A percentile compares a stretch with the other conserved stretches of the same genome.
Conservation (phyloP, 306 rosid genomes). For the Cicer arietinum region DNA sequence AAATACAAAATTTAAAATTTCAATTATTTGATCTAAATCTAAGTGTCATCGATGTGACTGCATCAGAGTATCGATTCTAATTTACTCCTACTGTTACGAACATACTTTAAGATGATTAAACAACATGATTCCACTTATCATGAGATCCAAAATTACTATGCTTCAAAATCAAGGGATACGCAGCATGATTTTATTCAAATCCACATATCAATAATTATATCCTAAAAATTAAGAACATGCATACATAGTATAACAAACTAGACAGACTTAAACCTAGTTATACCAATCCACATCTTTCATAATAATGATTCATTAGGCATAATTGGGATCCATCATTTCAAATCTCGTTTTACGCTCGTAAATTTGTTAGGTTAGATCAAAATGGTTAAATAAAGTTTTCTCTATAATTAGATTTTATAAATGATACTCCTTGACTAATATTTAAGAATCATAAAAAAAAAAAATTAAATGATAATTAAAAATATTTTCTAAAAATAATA, state of each 20-base stretch:
- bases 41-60: no score
- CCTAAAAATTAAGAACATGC: conserved; percentile 31
- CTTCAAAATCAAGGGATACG: conserved; percentile 47
- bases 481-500: no score
- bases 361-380: conserved; percentile 10
- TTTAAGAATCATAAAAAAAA: no score
- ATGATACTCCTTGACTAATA: no score
- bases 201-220: conserved; percentile 23
- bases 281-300: conserved; percentile 42
- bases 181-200: conserved; percentile 29
- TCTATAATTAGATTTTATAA: no score
- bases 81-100: neutral
- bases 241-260: conserved; percentile 35
- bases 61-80: no score
- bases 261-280: conserved; percentile 24
- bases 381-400: conserved; percentile 3
- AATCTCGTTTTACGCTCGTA: conserved; percentile 19
- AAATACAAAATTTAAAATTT: no score
- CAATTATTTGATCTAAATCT: no score
- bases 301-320: conserved; percentile 43
- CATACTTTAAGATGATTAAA: conserved; percentile 1
- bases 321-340: conserved; percentile 36
- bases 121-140: conserved; percentile 20
- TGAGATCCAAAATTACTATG: conserved; percentile 40
- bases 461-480: no score